Base-by-base conservation (phyloP, 306 rosid genomes). In the Dryas octopetala region DNA sequence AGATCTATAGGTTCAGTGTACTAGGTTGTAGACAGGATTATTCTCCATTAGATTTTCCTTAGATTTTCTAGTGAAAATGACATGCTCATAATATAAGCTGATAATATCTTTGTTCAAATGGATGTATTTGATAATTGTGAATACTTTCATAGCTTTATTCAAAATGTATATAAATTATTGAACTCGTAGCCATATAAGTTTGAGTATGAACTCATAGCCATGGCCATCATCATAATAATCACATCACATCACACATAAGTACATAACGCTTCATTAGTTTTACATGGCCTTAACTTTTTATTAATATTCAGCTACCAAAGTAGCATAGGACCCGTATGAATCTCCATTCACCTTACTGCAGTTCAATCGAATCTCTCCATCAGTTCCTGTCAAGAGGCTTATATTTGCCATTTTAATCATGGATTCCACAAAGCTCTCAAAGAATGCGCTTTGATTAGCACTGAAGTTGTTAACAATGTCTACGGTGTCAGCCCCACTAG, bases 381-480 rank as follows among this genome's bases (percentile, higher is more conserved):
- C 53, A 1, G 54, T 26, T 14, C 76, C 73, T 0, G 67, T 75
- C 65, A 74, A 68, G 48, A 17, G 72, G 17, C 61, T 51, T 10
- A 80, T 74, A 38, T 75, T 60, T 23, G 76, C 80, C 80, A 80
- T 75, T 43, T 69, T 80, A 38, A 69, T 62, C 80, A 80, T 75
- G 5, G 83, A 62, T 52, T 10, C 73, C 68, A 47, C 83, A 38
- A 80, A 80, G 54, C 16, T 45, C 3, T 9, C 55, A 17, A 80
- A 80, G 76, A 68, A 80, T 45, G 61, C 40, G 6, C 7, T 44
- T 51, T 69, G 76, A 4, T 62, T 2, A 12, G 17, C 40, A 1
- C 54, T 54, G 45, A 69, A 75, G 60, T 10, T 10, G 62, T 62
- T 17, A 5, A 75, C 83, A 54, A 75, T 62, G 66, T 2, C 7